Conservation (phyloP, 2,329 filamentous ascomycete species). For the Rutstroemia sydowiana region DNA sequence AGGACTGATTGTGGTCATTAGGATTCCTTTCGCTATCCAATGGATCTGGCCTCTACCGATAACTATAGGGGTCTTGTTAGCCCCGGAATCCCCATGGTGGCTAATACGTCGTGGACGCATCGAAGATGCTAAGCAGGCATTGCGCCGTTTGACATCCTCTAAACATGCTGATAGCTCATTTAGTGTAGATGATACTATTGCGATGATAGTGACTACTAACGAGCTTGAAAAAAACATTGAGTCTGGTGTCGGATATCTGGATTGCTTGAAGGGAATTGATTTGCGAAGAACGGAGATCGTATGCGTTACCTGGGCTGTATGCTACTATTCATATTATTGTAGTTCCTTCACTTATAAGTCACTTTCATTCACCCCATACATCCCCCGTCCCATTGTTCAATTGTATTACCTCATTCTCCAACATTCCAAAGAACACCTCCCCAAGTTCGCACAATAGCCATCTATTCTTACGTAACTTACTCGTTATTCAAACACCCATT, state of each 20-base stretch:
- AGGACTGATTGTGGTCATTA: constrained; percentile 10
- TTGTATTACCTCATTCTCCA: too few species aligned
- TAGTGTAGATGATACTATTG: constrained; percentile 29
- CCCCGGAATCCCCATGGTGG: constrained; percentile 43
- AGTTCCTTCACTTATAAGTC: background rate
- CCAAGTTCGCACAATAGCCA: too few species aligned
- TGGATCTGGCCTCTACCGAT: constrained; percentile 43
- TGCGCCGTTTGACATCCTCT: constrained; percentile 36
- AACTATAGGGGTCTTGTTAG: constrained; percentile 37
- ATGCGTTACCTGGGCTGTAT: constrained; percentile 49
- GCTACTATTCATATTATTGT: background rate
- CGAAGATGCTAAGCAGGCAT: constrained; percentile 37
- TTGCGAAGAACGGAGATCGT: constrained; percentile 46
- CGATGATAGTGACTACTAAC: constrained; percentile 49
- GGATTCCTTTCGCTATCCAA: constrained; percentile 41
- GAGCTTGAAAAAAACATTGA: constrained; percentile 39
- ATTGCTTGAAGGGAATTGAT: constrained; percentile 43
- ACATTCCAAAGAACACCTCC: too few species aligned
- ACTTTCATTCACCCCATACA: too few species aligned
- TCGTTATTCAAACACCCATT: too few species aligned
- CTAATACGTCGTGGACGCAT: constrained; percentile 37
- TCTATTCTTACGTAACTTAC: too few species aligned
- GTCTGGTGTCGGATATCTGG: constrained; percentile 38
- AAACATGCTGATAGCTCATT: constrained; percentile 14
- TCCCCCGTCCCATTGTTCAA: too few species aligned